A percentile compares a stretch with the other conserved stretches of the same genome.
Conservation (phyloP, 805 yeast genomes). For the Candida jianshihensis region DNA sequence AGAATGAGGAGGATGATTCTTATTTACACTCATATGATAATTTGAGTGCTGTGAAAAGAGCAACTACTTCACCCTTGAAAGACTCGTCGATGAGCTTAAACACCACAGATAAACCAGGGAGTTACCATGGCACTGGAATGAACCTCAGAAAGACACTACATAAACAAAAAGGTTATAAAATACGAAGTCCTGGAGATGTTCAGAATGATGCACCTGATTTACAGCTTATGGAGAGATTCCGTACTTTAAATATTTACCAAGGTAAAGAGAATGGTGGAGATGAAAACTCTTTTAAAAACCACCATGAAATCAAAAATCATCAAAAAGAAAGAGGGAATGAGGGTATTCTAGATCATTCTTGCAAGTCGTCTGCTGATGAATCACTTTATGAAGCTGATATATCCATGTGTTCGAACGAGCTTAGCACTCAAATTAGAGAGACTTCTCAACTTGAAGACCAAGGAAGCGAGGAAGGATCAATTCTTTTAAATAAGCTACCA, state of each 20-base stretch:
- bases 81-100: neutral
- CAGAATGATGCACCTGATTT: neutral
- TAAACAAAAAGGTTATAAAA: no score
- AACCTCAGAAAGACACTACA: no score
- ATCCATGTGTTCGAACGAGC: no score
- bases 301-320: no score
- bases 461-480: neutral
- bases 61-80: neutral
- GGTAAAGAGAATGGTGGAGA: slow-evolving; percentile 1
- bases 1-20: neutral
- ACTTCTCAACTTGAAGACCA: no score
- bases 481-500: slow-evolving; percentile 5
- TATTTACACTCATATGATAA: no score
- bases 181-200: no score
- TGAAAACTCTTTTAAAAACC: neutral
- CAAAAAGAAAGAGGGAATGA: no score
- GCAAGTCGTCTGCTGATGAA: neutral
- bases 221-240: neutral
- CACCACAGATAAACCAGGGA: neutral
- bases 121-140: neutral
- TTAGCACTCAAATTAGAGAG: no score
- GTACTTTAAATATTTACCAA: neutral
- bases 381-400: neutral
- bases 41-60: no score
- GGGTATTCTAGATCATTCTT: neutral